Evolutionary conservation across 2,329 filamentous ascomycete species (phyloP).

Genomic region (Cadophora luteo-olivacea): DNA sequence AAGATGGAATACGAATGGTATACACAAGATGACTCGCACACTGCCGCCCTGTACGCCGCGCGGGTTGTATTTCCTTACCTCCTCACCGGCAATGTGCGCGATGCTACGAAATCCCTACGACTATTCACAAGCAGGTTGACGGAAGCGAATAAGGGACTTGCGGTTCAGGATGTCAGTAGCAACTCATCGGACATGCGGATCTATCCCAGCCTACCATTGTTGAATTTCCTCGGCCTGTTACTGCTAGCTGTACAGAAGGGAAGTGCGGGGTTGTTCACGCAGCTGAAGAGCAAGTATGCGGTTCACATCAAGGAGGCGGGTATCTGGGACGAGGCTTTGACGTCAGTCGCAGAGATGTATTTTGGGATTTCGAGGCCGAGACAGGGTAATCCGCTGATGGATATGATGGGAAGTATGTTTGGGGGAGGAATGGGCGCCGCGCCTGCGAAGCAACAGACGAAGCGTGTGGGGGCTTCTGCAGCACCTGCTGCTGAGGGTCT

Average conservation of each 20-base stretch:
- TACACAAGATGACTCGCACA: conserved; percentile 84
- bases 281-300: conserved; percentile 83
- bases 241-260: conserved; percentile 85
- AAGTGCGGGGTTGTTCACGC: conserved; percentile 76
- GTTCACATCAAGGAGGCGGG: conserved; percentile 77
- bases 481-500: conserved; percentile 64
- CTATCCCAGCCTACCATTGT: conserved; percentile 88
- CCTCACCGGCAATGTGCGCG: conserved; percentile 86
- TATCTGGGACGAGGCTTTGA: conserved; percentile 81
- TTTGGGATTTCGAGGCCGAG: conserved; percentile 89
- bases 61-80: conserved; percentile 91
- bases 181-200: conserved; percentile 76
- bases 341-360: conserved; percentile 94
- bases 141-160: conserved; percentile 62
- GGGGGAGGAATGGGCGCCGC: conserved; percentile 67
- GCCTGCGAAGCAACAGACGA: conserved; percentile 45
- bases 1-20: conserved; percentile 95
- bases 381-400: conserved; percentile 90
- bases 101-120: conserved; percentile 82
- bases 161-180: conserved; percentile 81
- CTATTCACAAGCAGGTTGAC: conserved; percentile 74
- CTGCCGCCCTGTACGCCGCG: conserved; percentile 83
- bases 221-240: conserved; percentile 91
- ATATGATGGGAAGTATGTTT: conserved; percentile 98
- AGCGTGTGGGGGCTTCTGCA: conserved; percentile 46